Percentiles rank a stretch among this genome's conserved stretches.
These are phyloP conservation scores for Fusarium tjaetaba DNA, from an alignment of 2,329 filamentous ascomycete genomes.

Conservation along the genomic window DNA sequence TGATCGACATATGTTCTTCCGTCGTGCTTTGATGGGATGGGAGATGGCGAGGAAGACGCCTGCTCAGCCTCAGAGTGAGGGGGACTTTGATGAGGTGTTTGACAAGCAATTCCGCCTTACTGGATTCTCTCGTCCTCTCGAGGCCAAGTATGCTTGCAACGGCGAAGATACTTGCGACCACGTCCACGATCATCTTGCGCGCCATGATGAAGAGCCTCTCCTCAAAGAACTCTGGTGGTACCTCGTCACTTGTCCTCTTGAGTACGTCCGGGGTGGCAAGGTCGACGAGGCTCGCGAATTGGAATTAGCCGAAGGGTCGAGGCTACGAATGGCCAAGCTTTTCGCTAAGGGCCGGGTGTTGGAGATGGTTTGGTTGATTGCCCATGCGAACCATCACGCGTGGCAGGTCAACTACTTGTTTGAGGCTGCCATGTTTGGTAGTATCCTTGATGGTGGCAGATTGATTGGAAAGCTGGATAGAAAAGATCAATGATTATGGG, in stretches of 20 bases:
- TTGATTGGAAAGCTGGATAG: slow-evolving; percentile 46
- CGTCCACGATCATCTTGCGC: slow-evolving; percentile 10
- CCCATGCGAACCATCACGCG: slow-evolving; percentile 39
- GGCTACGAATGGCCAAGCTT: slow-evolving; percentile 36
- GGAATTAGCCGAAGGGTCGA: slow-evolving; percentile 26
- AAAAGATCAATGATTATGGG: slow-evolving; percentile 21
- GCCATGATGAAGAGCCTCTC: slow-evolving; percentile 16
- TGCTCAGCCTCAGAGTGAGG: slow-evolving; percentile 39
- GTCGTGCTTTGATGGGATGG: slow-evolving; percentile 45
- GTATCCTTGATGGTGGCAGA: slow-evolving; percentile 44
- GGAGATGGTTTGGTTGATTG: slow-evolving; percentile 41
- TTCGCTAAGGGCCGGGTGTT: slow-evolving; percentile 32
- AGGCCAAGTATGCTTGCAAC: slow-evolving; percentile 23
- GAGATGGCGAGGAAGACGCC: slow-evolving; percentile 43
- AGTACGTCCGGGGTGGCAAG: slow-evolving; percentile 29
- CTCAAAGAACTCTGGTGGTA: slow-evolving; percentile 34
- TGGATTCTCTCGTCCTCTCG: slow-evolving; percentile 40
- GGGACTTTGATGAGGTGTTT: slow-evolving; percentile 46
- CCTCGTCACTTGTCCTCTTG: slow-evolving; percentile 23
- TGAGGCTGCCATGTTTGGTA: slow-evolving; percentile 49
- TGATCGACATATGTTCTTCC: slow-evolving; percentile 47
- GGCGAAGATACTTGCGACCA: slow-evolving; percentile 32
- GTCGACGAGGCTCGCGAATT: slow-evolving; percentile 20
- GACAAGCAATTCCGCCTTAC: slow-evolving; percentile 43
- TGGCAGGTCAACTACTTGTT: slow-evolving; percentile 48